These are phyloP conservation scores for Gaeumannomyces tritici DNA, from an alignment of 2,329 filamentous ascomycete species.

Conservation along the genomic window DNA sequence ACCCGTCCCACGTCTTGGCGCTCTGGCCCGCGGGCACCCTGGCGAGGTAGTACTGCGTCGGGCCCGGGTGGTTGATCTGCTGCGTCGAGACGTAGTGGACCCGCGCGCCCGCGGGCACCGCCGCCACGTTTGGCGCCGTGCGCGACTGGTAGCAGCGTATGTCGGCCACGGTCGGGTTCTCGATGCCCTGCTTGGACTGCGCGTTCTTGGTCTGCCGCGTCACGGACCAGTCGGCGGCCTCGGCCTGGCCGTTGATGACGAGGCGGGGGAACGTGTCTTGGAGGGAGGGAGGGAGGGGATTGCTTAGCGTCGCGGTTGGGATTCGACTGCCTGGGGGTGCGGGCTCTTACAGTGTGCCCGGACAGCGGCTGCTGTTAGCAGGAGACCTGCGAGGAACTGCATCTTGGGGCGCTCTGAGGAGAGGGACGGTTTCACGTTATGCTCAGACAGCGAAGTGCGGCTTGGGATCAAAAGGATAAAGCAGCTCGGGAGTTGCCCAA, in stretches of 20 bases:
- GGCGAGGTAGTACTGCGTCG: constrained; percentile 29
- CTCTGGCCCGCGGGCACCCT: constrained; percentile 22
- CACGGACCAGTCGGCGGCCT: constrained; percentile 22
- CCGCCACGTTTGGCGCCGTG: constrained; percentile 17
- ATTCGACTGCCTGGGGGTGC: no score
- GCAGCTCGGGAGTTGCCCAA: no score
- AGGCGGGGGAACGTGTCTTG: constrained; percentile 25
- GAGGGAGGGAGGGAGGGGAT: no score
- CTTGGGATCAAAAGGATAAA: background rate
- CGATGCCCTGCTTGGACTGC: constrained; percentile 22
- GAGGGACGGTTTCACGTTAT: no score
- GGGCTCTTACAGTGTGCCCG: constrained; percentile 15
- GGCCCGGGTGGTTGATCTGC: constrained; percentile 26
- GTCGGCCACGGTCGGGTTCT: constrained; percentile 19
- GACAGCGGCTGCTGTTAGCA: constrained; percentile 13
- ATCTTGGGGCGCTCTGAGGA: constrained; percentile 6
- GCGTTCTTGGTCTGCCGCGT: constrained; percentile 26
- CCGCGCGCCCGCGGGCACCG: constrained; percentile 20
- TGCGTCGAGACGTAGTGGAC: constrained; percentile 24
- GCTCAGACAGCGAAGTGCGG: no score
- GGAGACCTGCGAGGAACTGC: constrained; percentile 11
- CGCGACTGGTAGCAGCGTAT: constrained; percentile 25
- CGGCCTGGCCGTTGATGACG: constrained; percentile 21
- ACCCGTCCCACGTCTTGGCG: constrained; percentile 24
- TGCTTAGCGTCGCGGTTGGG: background rate